Base-by-base conservation (phyloP, 2,329 filamentous ascomycete species). In the Claviceps sp. region DNA sequence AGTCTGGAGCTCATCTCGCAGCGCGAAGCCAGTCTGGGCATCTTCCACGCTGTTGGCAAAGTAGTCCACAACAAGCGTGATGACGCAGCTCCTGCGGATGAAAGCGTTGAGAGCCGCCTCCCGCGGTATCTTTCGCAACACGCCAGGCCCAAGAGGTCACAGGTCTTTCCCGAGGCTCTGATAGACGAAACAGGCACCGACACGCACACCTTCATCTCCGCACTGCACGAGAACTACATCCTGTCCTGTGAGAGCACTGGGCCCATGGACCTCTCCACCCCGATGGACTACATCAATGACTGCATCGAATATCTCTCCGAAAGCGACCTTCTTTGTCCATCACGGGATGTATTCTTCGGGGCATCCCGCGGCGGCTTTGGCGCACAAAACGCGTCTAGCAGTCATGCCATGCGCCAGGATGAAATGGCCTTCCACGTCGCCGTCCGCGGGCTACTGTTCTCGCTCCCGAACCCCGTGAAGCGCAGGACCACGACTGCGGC, bases 1-100 rank as follows among this genome's bases (percentile, higher is more conserved):
- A 90, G 82, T 5, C 68, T 97, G 9, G 81, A 88, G 61, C 72
- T 93, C 53, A 79, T 97, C 22, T 88, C 86, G 1, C 88, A 90
- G 61, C 80, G 93, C 52, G 93, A 97, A 68, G 84, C 86, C 16
- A 95, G 85, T 56, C 73, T 98, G 2, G 93, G 91, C 1, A 88
- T 98, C 49, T 98, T 98, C 62, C 93, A 98, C 65, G 89, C 93
- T 0, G 86, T 97, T 13, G 93, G 91, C 3, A 96, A 93, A 64
- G 87, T 98, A 2, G 83, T 97, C 1, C 95, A 97, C 71, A 98
- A 98, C 71, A 98, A 96, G 65, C 79, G 93, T 45, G 77, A 85
- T 22, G 80, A 84, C 29, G 64, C 55, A 45, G 66, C 68, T 4
- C 67, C 74, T 13, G 58, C 65, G 6, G 62, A 63, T 8, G 68